A percentile compares a stretch with the other conserved stretches of the same genome.
phyloP scores from a whole-genome alignment of 1,284 basidiomycete species.

The Rhodotorula sp. region DNA sequence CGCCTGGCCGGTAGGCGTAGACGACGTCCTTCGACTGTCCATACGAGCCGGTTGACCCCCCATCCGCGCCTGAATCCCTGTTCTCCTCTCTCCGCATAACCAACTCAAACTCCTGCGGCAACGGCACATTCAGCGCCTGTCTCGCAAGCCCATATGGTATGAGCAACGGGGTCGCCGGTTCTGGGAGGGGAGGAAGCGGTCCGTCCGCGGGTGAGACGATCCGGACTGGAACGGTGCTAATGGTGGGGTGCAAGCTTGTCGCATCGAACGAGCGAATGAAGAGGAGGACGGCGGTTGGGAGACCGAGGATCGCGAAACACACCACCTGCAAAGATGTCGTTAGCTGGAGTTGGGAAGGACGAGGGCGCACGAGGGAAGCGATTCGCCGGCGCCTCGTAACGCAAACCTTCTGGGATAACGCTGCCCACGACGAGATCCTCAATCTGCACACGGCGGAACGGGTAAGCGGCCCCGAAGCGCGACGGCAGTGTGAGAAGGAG shows the following conservation, averaged over 20 bases:
- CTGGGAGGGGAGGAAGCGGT: not conserved
- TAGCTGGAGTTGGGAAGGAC: not conserved
- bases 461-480: no score
- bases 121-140: not conserved
- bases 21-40: no score
- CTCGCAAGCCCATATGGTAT: not conserved
- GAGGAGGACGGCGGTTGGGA: slow-evolving; percentile 17
- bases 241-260: not conserved
- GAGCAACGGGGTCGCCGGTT: no score
- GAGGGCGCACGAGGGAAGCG: no score
- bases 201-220: not conserved
- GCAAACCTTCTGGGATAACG: no score
- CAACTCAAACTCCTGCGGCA: not conserved
- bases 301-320: slow-evolving; percentile 21
- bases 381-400: no score
- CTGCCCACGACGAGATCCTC: no score
- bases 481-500: no score
- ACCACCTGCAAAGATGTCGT: not conserved
- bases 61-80: no score
- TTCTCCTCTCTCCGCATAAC: not conserved
- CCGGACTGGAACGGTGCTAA: not conserved
- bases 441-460: no score
- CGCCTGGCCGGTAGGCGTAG: not conserved
- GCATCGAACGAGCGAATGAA: slow-evolving; percentile 16
- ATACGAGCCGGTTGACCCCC: not conserved